Percentiles rank a stretch among this genome's conserved stretches.
Evolutionary conservation across 768 basidiomycete species (phyloP).

Genomic region (Neoboletus magnificus): DNA sequence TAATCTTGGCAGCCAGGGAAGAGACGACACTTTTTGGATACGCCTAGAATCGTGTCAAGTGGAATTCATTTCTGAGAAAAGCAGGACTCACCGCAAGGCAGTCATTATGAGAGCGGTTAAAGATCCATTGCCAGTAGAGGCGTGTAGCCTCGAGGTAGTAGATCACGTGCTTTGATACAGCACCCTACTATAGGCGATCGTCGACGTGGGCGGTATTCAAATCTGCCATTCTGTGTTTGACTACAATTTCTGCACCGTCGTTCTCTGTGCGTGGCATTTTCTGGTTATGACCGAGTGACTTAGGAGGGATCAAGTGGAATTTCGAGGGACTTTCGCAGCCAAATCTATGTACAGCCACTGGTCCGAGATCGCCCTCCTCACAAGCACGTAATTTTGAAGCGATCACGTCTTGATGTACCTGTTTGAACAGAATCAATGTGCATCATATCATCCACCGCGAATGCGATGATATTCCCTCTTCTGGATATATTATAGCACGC

Average conservation of each 20-base stretch:
- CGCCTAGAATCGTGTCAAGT: conserved; percentile 46
- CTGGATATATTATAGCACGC: not conserved
- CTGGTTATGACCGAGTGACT: too few relatives aligned
- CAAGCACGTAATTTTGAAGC: not conserved
- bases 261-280: too few relatives aligned
- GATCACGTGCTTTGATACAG: conserved; percentile 16
- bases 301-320: not conserved
- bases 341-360: not conserved
- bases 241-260: too few relatives aligned
- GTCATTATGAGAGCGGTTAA: conserved; percentile 31
- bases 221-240: too few relatives aligned
- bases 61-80: not conserved
- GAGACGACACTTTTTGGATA: conserved; percentile 61
- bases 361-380: not conserved
- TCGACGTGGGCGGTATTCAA: too few relatives aligned
- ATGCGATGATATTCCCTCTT: not conserved
- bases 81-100: conserved; percentile 34
- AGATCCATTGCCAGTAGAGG: not conserved
- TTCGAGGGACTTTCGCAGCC: not conserved
- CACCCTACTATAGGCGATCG: not conserved
- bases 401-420: not conserved
- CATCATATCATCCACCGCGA: not conserved
- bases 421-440: not conserved
- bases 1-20: conserved; percentile 1
- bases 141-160: not conserved